Conservation (phyloP, 306 rosid genomes). For the Cucurbita pepo region DNA sequence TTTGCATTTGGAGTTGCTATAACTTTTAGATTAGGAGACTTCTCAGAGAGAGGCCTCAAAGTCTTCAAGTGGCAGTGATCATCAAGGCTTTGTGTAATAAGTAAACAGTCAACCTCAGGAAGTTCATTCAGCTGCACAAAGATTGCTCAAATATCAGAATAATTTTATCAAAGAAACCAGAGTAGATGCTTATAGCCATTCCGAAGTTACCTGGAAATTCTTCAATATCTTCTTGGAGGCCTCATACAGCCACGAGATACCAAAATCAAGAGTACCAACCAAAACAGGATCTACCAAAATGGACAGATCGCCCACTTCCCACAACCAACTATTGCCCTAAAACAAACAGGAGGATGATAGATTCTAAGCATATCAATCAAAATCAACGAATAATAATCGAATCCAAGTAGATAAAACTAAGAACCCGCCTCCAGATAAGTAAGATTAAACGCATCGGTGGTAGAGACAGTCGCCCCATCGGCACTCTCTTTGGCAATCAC, state of each 20-base stretch:
- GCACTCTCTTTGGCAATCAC: slow-evolving; percentile 47
- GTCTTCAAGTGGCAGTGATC: slow-evolving; percentile 97
- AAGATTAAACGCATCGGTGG: slow-evolving; percentile 47
- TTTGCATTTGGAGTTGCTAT: slow-evolving; percentile 78
- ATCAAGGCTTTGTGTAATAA: slow-evolving; percentile 90
- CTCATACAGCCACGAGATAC: slow-evolving; percentile 88
- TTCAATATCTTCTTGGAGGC: slow-evolving; percentile 69
- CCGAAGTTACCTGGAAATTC: slow-evolving; percentile 48
- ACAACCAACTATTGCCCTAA: slow-evolving; percentile 87
- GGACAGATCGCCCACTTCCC: slow-evolving; percentile 53
- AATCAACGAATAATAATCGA: slow-evolving; percentile 5
- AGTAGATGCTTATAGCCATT: too few species aligned
- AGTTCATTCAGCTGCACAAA: slow-evolving; percentile 75
- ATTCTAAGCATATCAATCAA: neutral
- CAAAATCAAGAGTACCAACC: slow-evolving; percentile 95
- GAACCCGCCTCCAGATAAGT: slow-evolving; percentile 74
- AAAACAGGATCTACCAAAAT: slow-evolving; percentile 84
- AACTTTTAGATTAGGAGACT: slow-evolving; percentile 45
- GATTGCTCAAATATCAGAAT: slow-evolving; percentile 15
- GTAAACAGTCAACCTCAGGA: slow-evolving; percentile 67
- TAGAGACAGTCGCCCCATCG: slow-evolving; percentile 29
- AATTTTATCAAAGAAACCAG: slow-evolving; percentile 5
- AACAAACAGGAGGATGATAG: neutral
- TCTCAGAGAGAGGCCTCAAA: slow-evolving; percentile 52
- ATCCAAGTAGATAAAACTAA: slow-evolving; percentile 1